Base-by-base conservation (phyloP, 805 yeast genomes). In the Yamadazyma sp. region DNA sequence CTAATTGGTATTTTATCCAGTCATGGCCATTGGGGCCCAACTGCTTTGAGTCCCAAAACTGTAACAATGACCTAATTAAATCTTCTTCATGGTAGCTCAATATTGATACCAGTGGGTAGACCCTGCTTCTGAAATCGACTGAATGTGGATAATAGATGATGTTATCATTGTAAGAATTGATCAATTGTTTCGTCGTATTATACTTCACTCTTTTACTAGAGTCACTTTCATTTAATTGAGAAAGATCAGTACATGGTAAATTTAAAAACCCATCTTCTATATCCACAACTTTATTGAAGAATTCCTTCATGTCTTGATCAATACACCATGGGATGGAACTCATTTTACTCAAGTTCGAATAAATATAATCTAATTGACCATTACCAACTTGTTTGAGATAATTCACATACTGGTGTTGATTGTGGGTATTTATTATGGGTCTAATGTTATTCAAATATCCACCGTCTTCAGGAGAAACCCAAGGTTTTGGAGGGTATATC, bases 1-100 rank as follows among this genome's bases (percentile, higher is more conserved):
- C 68, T 19, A 67, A 36, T 24, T 67, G 72, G 40, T 64, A 65
- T 23, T 57, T 51, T 7, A 68, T 38, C 73, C 73, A 67, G 26
- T 48, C 40, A 24, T 48, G 56, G 0, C 73, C 73, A 7, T 45
- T 20, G 0, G 30, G n/a, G 0, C 73, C 73, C 9, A 68, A 47
- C 2, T 61, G 62, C 30, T 55, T 48, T 4, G 60, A 47, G 6
- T 59, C 42, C 69, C 70, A 66, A 38, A 65, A 65, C 57, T 57
- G 57, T 39, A 67, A 42, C 11, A 62, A 38, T 0, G 61, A 48
- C 11, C 73, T 43, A 0, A 55, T 47, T 31, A 55, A 35, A 35
- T 68, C 73, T 24, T 60, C 65, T 25, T 53, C 55, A 26, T 65
- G 60, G 34, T 64, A 65, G 3, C 62, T 49, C 20, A 67, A 41